A percentile compares a stretch with the other conserved stretches of the same genome.
Evolutionary conservation across 2,329 filamentous ascomycete genomes (phyloP).

Genomic region (Chaetoscypha palmicola): DNA sequence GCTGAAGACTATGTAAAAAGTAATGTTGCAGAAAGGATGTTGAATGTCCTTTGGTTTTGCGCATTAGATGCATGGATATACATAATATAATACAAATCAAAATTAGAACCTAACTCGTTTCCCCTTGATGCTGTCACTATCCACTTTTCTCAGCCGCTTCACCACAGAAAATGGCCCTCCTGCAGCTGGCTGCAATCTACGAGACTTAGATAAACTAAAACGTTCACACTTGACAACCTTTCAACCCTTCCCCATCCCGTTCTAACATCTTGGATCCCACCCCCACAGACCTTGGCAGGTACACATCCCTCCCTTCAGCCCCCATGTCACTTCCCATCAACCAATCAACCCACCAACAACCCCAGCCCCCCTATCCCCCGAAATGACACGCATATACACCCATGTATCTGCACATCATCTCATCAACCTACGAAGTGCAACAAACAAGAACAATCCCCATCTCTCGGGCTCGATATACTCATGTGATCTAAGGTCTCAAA

Average conservation of each 20-base stretch:
- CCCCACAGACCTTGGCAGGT: background rate
- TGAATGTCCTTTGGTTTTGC: background rate
- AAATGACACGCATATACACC: background rate
- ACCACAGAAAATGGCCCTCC: too few species aligned
- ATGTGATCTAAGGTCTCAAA: constrained; percentile 3
- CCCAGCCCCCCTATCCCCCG: background rate
- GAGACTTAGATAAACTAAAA: background rate
- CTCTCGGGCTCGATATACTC: background rate
- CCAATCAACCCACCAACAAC: background rate
- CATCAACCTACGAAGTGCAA: constrained; percentile 8
- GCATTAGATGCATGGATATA: too few species aligned
- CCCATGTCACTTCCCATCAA: too few species aligned
- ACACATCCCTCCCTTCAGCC: background rate
- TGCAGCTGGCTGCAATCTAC: too few species aligned
- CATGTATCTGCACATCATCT: constrained; percentile 4
- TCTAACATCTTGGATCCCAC: background rate
- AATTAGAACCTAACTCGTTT: background rate
- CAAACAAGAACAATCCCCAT: constrained; percentile 3
- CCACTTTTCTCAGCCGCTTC: too few species aligned
- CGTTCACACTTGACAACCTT: background rate
- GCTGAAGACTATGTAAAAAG: background rate
- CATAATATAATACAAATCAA: background rate
- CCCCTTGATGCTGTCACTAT: background rate
- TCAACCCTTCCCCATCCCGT: background rate
- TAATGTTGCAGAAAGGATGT: background rate